These are phyloP conservation scores for Meyerozyma guilliermondii DNA, from an alignment of 1,139 yeast genomes.

Conservation along the genomic window DNA sequence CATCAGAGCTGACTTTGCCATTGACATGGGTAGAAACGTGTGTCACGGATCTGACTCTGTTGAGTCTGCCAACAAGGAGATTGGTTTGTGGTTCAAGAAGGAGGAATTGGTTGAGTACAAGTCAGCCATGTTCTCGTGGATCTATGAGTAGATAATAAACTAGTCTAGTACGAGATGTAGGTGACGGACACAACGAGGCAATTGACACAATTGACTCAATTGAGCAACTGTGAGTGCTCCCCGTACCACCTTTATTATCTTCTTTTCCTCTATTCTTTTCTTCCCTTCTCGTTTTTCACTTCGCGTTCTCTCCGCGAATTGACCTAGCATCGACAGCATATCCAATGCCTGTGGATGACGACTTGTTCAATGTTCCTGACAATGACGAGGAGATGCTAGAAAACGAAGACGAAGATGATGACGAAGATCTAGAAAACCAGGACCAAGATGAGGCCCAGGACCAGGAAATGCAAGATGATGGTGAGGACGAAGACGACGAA, in stretches of 20 bases:
- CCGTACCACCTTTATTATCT: too few relatives aligned
- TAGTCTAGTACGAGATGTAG: neutral
- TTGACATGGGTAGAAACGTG: conserved; percentile 99
- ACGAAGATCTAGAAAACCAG: conserved; percentile 10
- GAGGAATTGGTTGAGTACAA: conserved; percentile 95
- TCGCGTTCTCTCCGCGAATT: neutral
- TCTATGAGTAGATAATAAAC: conserved; percentile 70
- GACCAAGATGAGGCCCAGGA: conserved; percentile 11
- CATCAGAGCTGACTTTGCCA: conserved; percentile 96
- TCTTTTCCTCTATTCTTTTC: neutral
- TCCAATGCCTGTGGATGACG: conserved; percentile 18
- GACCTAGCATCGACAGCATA: neutral
- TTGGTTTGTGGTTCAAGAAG: conserved; percentile 95
- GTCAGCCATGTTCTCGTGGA: conserved; percentile 79
- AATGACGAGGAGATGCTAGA: conserved; percentile 19
- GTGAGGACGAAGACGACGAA: conserved; percentile 4
- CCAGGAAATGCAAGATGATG: conserved; percentile 11
- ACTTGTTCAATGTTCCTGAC: conserved; percentile 21
- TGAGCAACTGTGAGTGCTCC: too few relatives aligned
- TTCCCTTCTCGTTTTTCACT: neutral
- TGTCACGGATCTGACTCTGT: conserved; percentile 99
- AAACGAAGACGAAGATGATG: conserved; percentile 11
- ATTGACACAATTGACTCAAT: neutral
- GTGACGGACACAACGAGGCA: neutral
- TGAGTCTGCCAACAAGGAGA: conserved; percentile 95